Base-by-base conservation (phyloP, 306 rosid genomes). In the Corylus avellana region DNA sequence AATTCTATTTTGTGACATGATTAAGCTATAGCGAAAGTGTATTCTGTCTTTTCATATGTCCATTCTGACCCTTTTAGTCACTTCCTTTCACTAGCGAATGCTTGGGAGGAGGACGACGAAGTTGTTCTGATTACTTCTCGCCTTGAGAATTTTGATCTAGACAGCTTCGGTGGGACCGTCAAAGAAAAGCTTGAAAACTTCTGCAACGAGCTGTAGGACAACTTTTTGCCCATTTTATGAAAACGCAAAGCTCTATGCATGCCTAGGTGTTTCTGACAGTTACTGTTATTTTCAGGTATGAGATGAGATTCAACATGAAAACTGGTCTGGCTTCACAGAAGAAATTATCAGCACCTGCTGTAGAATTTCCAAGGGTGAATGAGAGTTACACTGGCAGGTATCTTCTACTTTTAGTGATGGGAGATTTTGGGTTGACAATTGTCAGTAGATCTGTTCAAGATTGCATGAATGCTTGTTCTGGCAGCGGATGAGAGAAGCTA, bases 91-190 rank as follows among this genome's bases (percentile, higher is more conserved):
- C 39, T 79, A 95, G 98, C 97, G 77, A 95, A 95, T 86, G 98
- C 98, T 50, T 95, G 98, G 98, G 98, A 95, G 92, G 98, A 95
- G 74, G 98, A 75, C 73, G 97, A 95, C 16, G 98, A 91, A 79
- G 87, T 95, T 83, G 97, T 95, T 86, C 67, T 95, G 81, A 90
- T 92, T 85, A 91, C 98, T 3, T 91, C 97, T 85, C 98, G 97
- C 66, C 67, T 91, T 51, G 75, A 91, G 88, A 91, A 92, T 77
- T 91, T 75, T 32, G 84, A 92, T 48, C 79, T 95, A 84, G 97
- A 92, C 86, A 61, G 81, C 86, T 90, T 91, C 68, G 78, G 84
- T 44, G 97, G 97, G 39, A 51, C 74, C 54, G 84, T 85, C 85
- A 92, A 94, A 78, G 91, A 91, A 78, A 90, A 92, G 88, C 92